phyloP scores from a whole-genome alignment of 2,329 filamentous ascomycete species.

The Paradendryphiella salina region DNA sequence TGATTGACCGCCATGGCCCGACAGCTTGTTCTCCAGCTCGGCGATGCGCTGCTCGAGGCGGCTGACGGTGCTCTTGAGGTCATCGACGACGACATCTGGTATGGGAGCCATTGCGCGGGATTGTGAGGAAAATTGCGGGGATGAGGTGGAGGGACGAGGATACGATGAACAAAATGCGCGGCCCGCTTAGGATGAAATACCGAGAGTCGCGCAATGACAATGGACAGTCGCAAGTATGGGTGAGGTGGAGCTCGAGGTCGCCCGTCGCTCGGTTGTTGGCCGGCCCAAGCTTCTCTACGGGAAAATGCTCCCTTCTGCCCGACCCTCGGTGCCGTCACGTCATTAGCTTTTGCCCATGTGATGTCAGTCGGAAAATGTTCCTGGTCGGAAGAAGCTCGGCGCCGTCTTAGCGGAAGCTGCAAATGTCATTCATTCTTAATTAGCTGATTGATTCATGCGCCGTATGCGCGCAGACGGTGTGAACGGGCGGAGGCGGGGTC shows the following conservation, averaged over 20 bases:
- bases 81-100: conserved; percentile 76
- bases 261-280: conserved; percentile 17
- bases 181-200: conserved; percentile 17
- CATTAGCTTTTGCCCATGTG: conserved; percentile 2
- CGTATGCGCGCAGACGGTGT: background rate
- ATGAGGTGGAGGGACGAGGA: conserved; percentile 12
- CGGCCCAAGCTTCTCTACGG: conserved; percentile 16
- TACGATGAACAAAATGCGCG: conserved; percentile 20
- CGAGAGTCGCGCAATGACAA: conserved; percentile 30
- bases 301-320: conserved; percentile 19
- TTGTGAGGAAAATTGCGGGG: conserved; percentile 13
- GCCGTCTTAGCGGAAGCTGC: background rate
- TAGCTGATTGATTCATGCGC: background rate
- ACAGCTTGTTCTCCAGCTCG: conserved; percentile 76
- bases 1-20: conserved; percentile 41
- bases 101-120: conserved; percentile 75
- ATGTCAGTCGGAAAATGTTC: conserved; percentile 9
- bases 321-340: conserved; percentile 14
- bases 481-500: conserved; percentile 5
- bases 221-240: conserved; percentile 12
- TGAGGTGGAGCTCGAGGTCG: conserved; percentile 15
- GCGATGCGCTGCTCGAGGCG: conserved; percentile 84
- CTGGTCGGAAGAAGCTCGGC: conserved; percentile 1
- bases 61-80: conserved; percentile 80
- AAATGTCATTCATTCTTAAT: background rate